These are phyloP conservation scores for Collybia nuda DNA, from an alignment of 768 basidiomycete genomes.

Conservation along the genomic window DNA sequence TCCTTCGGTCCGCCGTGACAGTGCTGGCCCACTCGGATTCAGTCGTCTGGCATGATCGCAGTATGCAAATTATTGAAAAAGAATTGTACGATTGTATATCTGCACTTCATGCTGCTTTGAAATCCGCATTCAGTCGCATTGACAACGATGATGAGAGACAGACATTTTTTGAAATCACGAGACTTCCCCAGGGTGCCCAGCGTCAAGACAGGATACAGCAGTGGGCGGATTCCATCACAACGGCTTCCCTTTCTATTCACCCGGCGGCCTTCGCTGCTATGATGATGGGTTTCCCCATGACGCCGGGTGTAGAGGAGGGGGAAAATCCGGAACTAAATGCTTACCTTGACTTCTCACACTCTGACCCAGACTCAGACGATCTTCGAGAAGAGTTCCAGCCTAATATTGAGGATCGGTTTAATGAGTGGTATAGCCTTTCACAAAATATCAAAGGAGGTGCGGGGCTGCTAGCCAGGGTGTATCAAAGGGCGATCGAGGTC, in stretches of 20 bases:
- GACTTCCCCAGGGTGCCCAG: conserved; percentile 33
- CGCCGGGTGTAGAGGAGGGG: conserved; percentile 28
- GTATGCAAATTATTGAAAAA: conserved; percentile 45
- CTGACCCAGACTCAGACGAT: conserved; percentile 59
- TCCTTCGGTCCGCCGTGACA: conserved; percentile 45
- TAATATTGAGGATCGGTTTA: conserved; percentile 52
- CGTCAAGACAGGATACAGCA: conserved; percentile 47
- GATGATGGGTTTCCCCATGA: conserved; percentile 42
- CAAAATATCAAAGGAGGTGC: conserved; percentile 36
- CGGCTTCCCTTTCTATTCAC: conserved; percentile 36
- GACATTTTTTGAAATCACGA: conserved; percentile 46
- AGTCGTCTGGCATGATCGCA: conserved; percentile 25
- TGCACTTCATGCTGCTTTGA: conserved; percentile 42
- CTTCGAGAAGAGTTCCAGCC: conserved; percentile 62
- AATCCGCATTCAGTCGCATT: conserved; percentile 45
- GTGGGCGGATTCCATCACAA: conserved; percentile 51
- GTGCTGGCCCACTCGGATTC: conserved; percentile 25
- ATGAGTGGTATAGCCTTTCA: conserved; percentile 52
- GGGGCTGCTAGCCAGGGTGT: conserved; percentile 36
- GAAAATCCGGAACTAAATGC: conserved; percentile 50
- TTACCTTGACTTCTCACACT: conserved; percentile 49
- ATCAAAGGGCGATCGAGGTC: conserved; percentile 40
- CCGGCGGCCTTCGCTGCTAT: conserved; percentile 66
- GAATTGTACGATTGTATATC: conserved; percentile 49
- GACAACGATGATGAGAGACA: conserved; percentile 35